A percentile compares a stretch with the other conserved stretches of the same genome.
Conservation (phyloP, 352 stramenopile species). For the Globisporangium paroecandrum region DNA sequence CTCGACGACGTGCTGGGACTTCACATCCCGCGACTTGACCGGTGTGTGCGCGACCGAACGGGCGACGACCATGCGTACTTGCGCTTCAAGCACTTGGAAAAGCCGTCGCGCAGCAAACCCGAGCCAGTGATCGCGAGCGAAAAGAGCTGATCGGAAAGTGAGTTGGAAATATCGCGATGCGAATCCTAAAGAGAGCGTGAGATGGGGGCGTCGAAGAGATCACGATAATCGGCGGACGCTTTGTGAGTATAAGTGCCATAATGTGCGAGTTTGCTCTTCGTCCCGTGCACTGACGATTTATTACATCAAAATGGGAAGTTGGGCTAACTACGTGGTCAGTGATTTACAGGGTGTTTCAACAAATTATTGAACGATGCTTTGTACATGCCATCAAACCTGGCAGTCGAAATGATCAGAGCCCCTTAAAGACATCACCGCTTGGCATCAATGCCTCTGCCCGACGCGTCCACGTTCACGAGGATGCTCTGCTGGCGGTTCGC, state of each 20-base stretch:
- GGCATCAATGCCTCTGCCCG: background rate
- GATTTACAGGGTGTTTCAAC: background rate
- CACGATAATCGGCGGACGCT: background rate
- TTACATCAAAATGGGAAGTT: no score
- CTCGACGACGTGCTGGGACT: conserved; percentile 77
- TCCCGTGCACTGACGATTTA: background rate
- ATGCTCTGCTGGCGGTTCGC: conserved; percentile 51
- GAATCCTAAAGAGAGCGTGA: background rate
- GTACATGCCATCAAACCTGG: background rate
- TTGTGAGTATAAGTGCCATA: background rate
- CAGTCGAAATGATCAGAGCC: background rate
- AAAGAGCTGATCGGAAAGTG: background rate
- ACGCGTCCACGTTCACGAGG: conserved; percentile 39
- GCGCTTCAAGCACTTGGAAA: conserved; percentile 75
- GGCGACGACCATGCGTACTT: conserved; percentile 83
- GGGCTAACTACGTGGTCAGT: no score
- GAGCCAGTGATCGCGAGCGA: conserved; percentile 14
- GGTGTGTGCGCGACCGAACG: conserved; percentile 72
- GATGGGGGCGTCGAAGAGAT: background rate
- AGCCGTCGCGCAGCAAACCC: conserved; percentile 26
- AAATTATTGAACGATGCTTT: background rate
- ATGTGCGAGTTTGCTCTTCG: background rate
- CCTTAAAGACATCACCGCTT: background rate
- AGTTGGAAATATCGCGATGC: background rate
- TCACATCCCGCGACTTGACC: conserved; percentile 76